phyloP scores from a whole-genome alignment of 495 filamentous ascomycete genomes.

The Xylaria grammica region DNA sequence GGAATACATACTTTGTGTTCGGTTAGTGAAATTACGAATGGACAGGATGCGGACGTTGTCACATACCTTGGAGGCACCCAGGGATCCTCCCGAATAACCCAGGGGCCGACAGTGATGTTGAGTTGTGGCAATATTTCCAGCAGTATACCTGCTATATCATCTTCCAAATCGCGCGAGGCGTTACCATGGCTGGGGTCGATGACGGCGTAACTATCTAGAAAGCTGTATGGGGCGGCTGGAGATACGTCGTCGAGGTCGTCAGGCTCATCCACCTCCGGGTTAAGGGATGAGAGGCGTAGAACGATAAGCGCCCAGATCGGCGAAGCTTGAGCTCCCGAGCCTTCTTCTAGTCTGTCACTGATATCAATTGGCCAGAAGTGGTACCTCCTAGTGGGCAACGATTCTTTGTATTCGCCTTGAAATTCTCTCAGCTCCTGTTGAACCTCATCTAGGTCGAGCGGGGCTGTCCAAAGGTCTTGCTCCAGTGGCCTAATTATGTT shows the following conservation, averaged over 20 bases:
- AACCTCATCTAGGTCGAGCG: not conserved
- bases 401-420: not conserved
- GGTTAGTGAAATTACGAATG: not conserved
- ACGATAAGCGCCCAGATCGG: slow-evolving; percentile 16
- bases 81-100: not conserved
- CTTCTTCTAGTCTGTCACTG: not conserved
- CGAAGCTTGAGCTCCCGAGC: not conserved
- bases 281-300: not conserved
- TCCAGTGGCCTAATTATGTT: not conserved
- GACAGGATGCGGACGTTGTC: not conserved
- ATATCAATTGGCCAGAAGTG: slow-evolving; percentile 17
- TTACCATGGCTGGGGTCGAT: slow-evolving; percentile 2
- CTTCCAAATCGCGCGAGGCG: not conserved
- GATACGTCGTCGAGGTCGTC: not conserved
- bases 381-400: not conserved
- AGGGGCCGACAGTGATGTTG: not conserved
- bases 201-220: not conserved
- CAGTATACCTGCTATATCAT: not conserved
- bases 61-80: slow-evolving; percentile 20
- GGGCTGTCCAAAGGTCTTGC: not conserved
- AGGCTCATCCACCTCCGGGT: not conserved
- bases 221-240: not conserved
- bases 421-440: not conserved
- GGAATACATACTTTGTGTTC: slow-evolving; percentile 4
- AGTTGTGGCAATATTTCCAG: not conserved